A percentile compares a stretch with the other conserved stretches of the same genome.
Conservation (phyloP, 352 stramenopile species). For the Aphanomyces invadans region DNA sequence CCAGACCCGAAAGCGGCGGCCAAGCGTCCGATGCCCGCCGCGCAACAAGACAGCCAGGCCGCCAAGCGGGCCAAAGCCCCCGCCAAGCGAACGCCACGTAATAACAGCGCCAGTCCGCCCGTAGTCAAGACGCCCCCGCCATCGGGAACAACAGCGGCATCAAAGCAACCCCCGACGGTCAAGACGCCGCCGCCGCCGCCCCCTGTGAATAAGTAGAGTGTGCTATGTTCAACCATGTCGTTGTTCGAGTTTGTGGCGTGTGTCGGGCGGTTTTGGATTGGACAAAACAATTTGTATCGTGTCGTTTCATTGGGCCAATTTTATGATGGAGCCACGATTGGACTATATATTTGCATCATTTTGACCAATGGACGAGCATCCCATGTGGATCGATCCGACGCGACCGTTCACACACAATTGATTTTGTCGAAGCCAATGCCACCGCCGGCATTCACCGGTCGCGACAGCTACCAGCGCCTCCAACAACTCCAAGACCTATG, state of each 20-base stretch:
- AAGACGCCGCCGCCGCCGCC: conserved; percentile 18
- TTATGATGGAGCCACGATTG: too few species aligned
- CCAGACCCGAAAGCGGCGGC: background rate
- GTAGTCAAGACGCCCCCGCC: conserved; percentile 18
- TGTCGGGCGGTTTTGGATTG: background rate
- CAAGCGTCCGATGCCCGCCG: conserved; percentile 8
- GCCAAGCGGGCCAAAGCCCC: conserved; percentile 9
- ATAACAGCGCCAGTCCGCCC: conserved; percentile 7
- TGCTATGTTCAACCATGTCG: background rate
- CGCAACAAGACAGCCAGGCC: background rate
- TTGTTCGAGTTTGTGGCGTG: background rate
- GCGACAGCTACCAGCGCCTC: conserved; percentile 51
- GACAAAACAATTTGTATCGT: background rate
- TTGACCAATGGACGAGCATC: too few species aligned
- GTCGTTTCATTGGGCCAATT: background rate
- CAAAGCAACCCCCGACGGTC: conserved; percentile 9
- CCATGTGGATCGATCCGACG: background rate
- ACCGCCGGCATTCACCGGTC: too few species aligned
- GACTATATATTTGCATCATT: too few species aligned
- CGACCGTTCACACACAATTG: background rate
- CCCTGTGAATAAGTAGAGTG: conserved; percentile 25
- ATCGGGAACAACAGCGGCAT: background rate
- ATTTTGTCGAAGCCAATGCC: too few species aligned
- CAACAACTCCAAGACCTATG: conserved; percentile 49
- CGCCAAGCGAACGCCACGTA: conserved; percentile 18